Percentiles rank a stretch among this genome's conserved stretches.
Evolutionary conservation across 2,329 filamentous ascomycete genomes (phyloP).

Genomic region (Pseudogymnoascus sp.): DNA sequence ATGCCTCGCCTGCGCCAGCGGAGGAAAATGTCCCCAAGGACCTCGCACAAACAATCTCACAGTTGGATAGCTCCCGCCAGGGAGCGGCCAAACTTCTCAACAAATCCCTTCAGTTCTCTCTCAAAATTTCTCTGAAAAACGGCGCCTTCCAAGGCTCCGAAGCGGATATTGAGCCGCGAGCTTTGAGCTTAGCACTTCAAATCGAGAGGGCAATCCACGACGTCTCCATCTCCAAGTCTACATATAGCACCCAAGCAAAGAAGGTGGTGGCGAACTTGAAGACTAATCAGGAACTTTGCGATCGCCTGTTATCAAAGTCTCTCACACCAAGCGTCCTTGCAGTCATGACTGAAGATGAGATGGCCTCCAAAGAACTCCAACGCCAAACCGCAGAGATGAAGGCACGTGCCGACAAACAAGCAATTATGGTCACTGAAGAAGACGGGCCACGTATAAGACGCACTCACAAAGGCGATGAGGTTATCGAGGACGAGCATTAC

Average conservation of each 20-base stretch:
- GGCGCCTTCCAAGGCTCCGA: conserved; percentile 56
- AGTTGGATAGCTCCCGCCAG: conserved; percentile 57
- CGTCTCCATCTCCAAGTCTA: conserved; percentile 44
- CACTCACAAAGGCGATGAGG: conserved; percentile 91
- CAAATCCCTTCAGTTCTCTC: conserved; percentile 59
- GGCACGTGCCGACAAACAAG: conserved; percentile 71
- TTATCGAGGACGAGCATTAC: conserved; percentile 67
- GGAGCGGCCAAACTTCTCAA: conserved; percentile 63
- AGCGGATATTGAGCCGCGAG: conserved; percentile 56
- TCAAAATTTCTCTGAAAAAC: conserved; percentile 60
- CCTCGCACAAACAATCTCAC: conserved; percentile 43
- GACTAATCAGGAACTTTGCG: conserved; percentile 71
- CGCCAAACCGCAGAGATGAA: conserved; percentile 69
- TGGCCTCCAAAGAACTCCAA: conserved; percentile 87
- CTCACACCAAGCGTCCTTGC: conserved; percentile 70
- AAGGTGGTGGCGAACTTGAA: conserved; percentile 81
- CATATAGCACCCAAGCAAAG: conserved; percentile 60
- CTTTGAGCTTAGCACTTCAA: conserved; percentile 65
- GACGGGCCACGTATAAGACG: conserved; percentile 72
- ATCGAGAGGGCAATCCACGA: conserved; percentile 67
- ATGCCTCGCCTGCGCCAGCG: conserved; percentile 27
- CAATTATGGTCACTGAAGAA: conserved; percentile 70
- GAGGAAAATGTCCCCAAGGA: conserved; percentile 40
- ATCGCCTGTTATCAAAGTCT: conserved; percentile 64
- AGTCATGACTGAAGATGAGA: conserved; percentile 82